Evolutionary conservation across 441 rosid species (phyloP).

Genomic region (Brassica hybrid): DNA sequence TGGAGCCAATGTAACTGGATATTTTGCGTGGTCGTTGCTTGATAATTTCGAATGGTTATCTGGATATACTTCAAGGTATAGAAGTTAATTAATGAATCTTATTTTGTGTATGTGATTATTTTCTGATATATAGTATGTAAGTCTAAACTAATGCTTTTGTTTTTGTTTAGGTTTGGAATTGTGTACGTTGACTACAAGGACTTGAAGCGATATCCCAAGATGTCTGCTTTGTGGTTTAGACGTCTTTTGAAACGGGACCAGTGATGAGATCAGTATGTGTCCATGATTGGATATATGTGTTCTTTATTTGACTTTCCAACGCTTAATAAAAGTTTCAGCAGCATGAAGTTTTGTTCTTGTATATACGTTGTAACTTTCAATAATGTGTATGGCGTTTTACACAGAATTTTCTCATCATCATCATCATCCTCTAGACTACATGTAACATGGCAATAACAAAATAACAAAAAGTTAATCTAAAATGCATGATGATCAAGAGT

Average conservation of each 20-base stretch:
- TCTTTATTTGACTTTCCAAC: not conserved
- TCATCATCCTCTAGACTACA: not conserved
- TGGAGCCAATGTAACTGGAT: constrained; percentile 84
- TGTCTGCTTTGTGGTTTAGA: constrained; percentile 92
- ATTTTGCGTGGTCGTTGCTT: constrained; percentile 94
- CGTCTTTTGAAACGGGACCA: constrained; percentile 51
- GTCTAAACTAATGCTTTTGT: not conserved
- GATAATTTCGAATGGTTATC: constrained; percentile 94
- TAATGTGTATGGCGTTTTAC: not conserved
- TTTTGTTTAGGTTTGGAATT: constrained; percentile 62
- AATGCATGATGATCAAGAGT: too few species aligned
- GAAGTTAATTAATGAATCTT: constrained; percentile 38
- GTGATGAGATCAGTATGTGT: constrained; percentile 11
- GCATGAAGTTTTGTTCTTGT: not conserved
- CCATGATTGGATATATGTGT: not conserved
- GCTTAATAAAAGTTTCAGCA: not conserved
- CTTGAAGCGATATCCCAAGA: constrained; percentile 82
- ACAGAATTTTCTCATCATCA: not conserved
- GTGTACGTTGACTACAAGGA: constrained; percentile 75
- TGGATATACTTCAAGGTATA: constrained; percentile 81
- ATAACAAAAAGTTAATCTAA: too few species aligned
- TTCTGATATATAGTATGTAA: not conserved
- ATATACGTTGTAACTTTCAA: not conserved
- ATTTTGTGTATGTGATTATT: not conserved
- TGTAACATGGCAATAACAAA: not conserved